phyloP scores from a whole-genome alignment of 2,329 filamentous ascomycete species.

The Colletotrichum eleusines region DNA sequence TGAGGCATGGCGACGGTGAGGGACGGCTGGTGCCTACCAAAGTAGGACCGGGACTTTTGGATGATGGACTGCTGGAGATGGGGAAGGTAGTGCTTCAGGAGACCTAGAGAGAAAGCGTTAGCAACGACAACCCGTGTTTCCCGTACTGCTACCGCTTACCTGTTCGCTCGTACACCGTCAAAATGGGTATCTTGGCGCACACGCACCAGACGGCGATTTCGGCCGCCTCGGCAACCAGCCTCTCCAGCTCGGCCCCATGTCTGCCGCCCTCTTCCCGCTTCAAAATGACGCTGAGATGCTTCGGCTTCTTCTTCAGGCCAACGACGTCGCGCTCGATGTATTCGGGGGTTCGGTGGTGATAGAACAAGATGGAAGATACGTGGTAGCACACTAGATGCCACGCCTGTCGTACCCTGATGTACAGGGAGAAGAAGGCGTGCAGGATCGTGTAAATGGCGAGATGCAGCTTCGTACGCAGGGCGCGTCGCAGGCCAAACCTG shows the following conservation, averaged over 20 bases:
- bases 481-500: slow-evolving; percentile 69
- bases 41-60: slow-evolving; percentile 87
- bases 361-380: slow-evolving; percentile 84
- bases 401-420: slow-evolving; percentile 83
- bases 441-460: slow-evolving; percentile 75
- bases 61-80: slow-evolving; percentile 84
- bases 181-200: slow-evolving; percentile 85
- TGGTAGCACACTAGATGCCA: slow-evolving; percentile 85
- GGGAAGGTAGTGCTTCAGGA: slow-evolving; percentile 90
- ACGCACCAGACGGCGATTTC: slow-evolving; percentile 95
- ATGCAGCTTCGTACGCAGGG: slow-evolving; percentile 73
- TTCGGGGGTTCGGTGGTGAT: slow-evolving; percentile 95
- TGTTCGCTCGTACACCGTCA: slow-evolving; percentile 93
- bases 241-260: slow-evolving; percentile 81
- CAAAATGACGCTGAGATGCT: slow-evolving; percentile 89
- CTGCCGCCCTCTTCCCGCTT: slow-evolving; percentile 77
- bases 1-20: slow-evolving; percentile 69
- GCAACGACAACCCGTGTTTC: background rate
- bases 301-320: slow-evolving; percentile 78
- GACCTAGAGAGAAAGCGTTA: slow-evolving; percentile 66
- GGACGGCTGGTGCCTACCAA: slow-evolving; percentile 78
- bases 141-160: slow-evolving; percentile 65
- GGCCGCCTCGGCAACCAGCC: slow-evolving; percentile 88
- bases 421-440: slow-evolving; percentile 88
- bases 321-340: slow-evolving; percentile 90